phyloP scores from a whole-genome alignment of 768 basidiomycete species.

The Cubamyces lactineus region DNA sequence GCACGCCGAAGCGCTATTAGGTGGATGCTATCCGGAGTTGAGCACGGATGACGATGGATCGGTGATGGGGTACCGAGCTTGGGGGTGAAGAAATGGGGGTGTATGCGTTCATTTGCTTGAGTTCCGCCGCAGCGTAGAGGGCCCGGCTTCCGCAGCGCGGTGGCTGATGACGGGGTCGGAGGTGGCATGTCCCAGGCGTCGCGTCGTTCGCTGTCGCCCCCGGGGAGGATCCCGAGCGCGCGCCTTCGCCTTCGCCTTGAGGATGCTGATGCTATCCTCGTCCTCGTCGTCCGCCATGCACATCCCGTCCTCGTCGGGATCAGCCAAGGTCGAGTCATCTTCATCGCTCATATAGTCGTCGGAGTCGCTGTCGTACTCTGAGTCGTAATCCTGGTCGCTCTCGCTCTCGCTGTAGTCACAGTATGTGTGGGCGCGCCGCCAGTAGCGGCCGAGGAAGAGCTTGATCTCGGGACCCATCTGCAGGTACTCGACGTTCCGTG shows the following conservation, averaged over 20 bases:
- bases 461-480: slow-evolving; percentile 77
- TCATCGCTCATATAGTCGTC: slow-evolving; percentile 41
- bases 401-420: slow-evolving; percentile 39
- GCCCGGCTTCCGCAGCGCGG: slow-evolving; percentile 23
- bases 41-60: slow-evolving; percentile 1
- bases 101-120: slow-evolving; percentile 21
- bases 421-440: slow-evolving; percentile 48
- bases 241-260: slow-evolving; percentile 24
- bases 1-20: slow-evolving; percentile 15
- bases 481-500: slow-evolving; percentile 89
- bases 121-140: slow-evolving; percentile 20
- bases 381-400: slow-evolving; percentile 31
- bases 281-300: slow-evolving; percentile 25
- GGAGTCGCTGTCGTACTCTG: slow-evolving; percentile 45
- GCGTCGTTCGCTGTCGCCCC: slow-evolving; percentile 31
- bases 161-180: slow-evolving; percentile 32
- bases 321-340: slow-evolving; percentile 24
- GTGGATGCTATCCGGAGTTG: slow-evolving; percentile 12
- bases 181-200: slow-evolving; percentile 35
- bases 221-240: slow-evolving; percentile 26
- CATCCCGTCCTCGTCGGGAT: slow-evolving; percentile 25
- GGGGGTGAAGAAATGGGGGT: not conserved
- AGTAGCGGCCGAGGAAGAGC: slow-evolving; percentile 75
- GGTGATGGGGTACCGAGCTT: not conserved
- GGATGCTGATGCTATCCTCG: slow-evolving; percentile 16